phyloP scores from a whole-genome alignment of 1,284 basidiomycete species.

The Cystobasidium pallidum region DNA sequence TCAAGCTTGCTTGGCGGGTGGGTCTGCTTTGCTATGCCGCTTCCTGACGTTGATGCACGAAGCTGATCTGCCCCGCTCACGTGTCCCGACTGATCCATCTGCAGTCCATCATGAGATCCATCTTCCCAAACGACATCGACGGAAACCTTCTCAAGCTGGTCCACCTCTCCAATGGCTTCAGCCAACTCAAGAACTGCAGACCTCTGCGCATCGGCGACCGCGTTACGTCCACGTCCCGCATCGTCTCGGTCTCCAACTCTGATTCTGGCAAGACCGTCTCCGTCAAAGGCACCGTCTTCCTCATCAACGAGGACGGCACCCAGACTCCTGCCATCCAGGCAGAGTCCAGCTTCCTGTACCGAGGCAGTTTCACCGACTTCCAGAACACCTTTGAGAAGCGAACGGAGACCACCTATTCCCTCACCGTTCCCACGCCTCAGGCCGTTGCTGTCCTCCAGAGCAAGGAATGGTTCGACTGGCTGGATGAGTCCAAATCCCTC shows the following conservation, averaged over 20 bases:
- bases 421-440: slow-evolving; percentile 75
- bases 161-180: slow-evolving; percentile 95
- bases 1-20: slow-evolving; percentile 96
- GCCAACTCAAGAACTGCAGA: slow-evolving; percentile 74
- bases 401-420: slow-evolving; percentile 83
- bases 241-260: slow-evolving; percentile 85
- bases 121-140: slow-evolving; percentile 88
- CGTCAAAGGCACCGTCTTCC: slow-evolving; percentile 86
- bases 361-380: slow-evolving; percentile 89
- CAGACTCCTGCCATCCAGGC: slow-evolving; percentile 81
- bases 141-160: slow-evolving; percentile 94
- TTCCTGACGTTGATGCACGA: neutral
- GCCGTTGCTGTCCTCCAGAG: slow-evolving; percentile 86
- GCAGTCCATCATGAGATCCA: slow-evolving; percentile 93
- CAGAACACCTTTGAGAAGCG: slow-evolving; percentile 92
- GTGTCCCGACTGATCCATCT: neutral
- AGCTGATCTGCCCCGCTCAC: slow-evolving; percentile 10
- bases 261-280: slow-evolving; percentile 78
- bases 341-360: slow-evolving; percentile 92
- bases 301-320: slow-evolving; percentile 65
- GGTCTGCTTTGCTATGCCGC: slow-evolving; percentile 52
- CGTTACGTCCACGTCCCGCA: slow-evolving; percentile 85
- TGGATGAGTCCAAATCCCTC: slow-evolving; percentile 76
- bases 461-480: slow-evolving; percentile 99
- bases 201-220: slow-evolving; percentile 83